phyloP scores from a whole-genome alignment of 768 basidiomycete species.

The Termitomyces sp. region DNA sequence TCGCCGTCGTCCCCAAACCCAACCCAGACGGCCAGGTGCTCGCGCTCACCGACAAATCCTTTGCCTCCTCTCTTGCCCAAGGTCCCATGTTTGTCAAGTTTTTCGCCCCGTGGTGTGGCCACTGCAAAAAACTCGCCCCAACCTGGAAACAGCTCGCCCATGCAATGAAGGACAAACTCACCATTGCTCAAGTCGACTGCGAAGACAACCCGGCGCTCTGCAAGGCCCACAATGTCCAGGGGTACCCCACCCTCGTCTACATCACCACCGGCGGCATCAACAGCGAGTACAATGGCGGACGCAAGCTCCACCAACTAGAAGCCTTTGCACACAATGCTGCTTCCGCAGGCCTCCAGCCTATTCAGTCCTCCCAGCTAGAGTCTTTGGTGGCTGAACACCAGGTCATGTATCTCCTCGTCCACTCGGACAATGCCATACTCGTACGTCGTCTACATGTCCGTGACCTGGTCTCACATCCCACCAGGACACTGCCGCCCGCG shows the following conservation, averaged over 20 bases:
- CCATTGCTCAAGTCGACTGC: conserved; percentile 86
- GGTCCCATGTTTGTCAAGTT: conserved; percentile 56
- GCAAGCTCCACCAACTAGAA: conserved; percentile 67
- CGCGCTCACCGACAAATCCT: conserved; percentile 28
- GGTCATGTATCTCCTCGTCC: conserved; percentile 51
- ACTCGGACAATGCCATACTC: conserved; percentile 34
- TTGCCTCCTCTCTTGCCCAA: conserved; percentile 30
- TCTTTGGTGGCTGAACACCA: conserved; percentile 26
- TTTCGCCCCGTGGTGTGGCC: conserved; percentile 96
- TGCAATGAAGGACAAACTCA: conserved; percentile 64
- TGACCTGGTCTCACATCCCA: neutral
- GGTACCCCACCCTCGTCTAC: conserved; percentile 82
- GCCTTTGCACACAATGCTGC: conserved; percentile 73
- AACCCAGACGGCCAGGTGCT: conserved; percentile 34
- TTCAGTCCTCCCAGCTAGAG: conserved; percentile 38
- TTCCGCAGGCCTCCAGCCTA: conserved; percentile 39
- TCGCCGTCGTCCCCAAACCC: conserved; percentile 1
- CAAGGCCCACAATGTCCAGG: conserved; percentile 55
- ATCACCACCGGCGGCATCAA: conserved; percentile 49
- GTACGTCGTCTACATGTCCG: conserved; percentile 22
- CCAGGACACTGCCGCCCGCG: conserved; percentile 31
- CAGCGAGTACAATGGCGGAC: conserved; percentile 71
- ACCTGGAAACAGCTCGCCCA: conserved; percentile 73
- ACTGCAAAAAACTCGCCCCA: conserved; percentile 92
- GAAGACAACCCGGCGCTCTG: conserved; percentile 71